Evolutionary conservation across 805 yeast species (phyloP).

Genomic region (Candida manassasensis): DNA sequence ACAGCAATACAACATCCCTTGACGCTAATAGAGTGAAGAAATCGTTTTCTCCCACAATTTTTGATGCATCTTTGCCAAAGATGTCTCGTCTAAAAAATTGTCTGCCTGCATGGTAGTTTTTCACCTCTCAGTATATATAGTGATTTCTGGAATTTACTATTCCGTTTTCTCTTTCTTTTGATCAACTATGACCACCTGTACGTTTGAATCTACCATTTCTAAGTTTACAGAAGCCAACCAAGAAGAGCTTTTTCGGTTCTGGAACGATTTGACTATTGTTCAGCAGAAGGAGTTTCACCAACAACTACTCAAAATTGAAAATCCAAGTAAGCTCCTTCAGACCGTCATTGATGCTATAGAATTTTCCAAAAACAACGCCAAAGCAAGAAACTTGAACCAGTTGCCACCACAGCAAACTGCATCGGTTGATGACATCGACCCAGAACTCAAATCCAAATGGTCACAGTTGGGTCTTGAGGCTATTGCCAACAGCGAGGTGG

Average conservation of each 20-base stretch:
- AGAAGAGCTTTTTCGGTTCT: constrained; percentile 46
- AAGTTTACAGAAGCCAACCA: constrained; percentile 46
- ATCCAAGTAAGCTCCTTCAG: constrained; percentile 37
- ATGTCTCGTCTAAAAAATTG: too few relatives aligned
- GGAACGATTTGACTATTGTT: constrained; percentile 31
- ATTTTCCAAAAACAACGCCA: constrained; percentile 22
- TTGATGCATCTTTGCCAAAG: too few relatives aligned
- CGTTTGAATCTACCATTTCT: constrained; percentile 15
- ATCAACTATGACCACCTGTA: constrained; percentile 9
- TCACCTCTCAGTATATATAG: too few relatives aligned
- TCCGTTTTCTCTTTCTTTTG: background rate
- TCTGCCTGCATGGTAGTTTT: too few relatives aligned
- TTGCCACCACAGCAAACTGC: constrained; percentile 47
- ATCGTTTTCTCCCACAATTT: too few relatives aligned
- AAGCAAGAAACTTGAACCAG: constrained; percentile 34
- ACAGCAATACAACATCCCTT: too few relatives aligned
- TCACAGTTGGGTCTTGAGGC: constrained; percentile 57
- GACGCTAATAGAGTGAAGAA: too few relatives aligned
- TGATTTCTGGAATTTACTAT: background rate
- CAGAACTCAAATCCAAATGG: constrained; percentile 35
- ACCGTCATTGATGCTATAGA: constrained; percentile 46
- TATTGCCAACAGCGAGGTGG: constrained; percentile 70
- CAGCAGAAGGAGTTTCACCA: constrained; percentile 33
- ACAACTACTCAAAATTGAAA: constrained; percentile 39
- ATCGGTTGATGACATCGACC: constrained; percentile 43